phyloP scores from a whole-genome alignment of 208 protist species.

The Leishmania major region DNA sequence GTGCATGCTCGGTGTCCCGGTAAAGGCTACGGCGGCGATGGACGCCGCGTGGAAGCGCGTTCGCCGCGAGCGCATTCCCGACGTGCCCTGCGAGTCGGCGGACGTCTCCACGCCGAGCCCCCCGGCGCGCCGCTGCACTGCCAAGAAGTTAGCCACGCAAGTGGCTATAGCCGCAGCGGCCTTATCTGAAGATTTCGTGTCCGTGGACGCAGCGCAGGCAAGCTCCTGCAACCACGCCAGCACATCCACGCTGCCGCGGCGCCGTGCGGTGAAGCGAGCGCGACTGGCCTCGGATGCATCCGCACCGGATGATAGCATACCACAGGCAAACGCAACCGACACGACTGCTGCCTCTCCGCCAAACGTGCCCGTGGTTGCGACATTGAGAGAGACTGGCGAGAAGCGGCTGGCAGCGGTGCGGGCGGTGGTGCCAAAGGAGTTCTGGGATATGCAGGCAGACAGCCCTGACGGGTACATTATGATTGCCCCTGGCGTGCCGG shows the following conservation, averaged over 20 bases:
- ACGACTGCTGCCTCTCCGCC: neutral
- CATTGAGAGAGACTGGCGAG: neutral
- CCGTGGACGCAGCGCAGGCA: neutral
- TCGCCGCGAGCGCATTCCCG: conserved; percentile 18
- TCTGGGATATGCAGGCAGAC: conserved; percentile 62
- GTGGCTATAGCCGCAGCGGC: conserved; percentile 6
- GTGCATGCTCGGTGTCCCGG: conserved; percentile 48
- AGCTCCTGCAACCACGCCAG: neutral
- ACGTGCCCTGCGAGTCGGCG: conserved; percentile 8
- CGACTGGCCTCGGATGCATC: conserved; percentile 5
- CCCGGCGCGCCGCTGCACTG: conserved; percentile 39
- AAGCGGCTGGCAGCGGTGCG: conserved; percentile 10
- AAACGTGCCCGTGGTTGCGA: neutral
- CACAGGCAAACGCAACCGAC: too few species aligned
- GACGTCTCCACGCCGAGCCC: conserved; percentile 32
- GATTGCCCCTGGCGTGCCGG: conserved; percentile 46
- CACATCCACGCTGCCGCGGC: neutral
- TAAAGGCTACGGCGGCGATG: conserved; percentile 12
- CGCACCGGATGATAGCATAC: neutral
- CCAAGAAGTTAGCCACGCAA: neutral
- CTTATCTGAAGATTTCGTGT: neutral
- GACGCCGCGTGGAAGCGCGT: conserved; percentile 26
- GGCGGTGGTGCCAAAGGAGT: conserved; percentile 39
- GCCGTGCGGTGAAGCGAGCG: conserved; percentile 37
- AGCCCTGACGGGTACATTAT: conserved; percentile 79